Evolutionary conservation across 2,329 filamentous ascomycete genomes (phyloP), one percentile per base, ranked within the genome.

Genomic region (Penicillium corylophilum): DNA sequence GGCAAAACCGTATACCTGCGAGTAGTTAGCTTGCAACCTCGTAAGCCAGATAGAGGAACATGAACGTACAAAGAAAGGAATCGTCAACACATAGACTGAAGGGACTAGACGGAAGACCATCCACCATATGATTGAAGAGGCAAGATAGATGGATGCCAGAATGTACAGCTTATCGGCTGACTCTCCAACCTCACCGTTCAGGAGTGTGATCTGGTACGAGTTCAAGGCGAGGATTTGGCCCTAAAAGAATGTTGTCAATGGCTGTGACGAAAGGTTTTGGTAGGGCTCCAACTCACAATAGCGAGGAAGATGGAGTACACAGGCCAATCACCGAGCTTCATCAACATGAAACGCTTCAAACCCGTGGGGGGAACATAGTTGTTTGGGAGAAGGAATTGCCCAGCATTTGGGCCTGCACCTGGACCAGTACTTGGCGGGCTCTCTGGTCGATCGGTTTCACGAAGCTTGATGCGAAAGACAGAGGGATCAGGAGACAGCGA

Each of bases 131-230:
- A 83, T 66, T 0, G 83, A 85, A 5, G 80, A 77, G 24, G 73
- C 72, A 7, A 84, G 74, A 62, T 86, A 87, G 28, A 83, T 80
- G 12, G 74, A 78, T 0, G 82, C 82, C 42, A 85, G 80, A 48
- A 77, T 75, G 67, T 87, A 87, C 1, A 87, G 74, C 64, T 84
- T 82, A 33, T 74, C 68, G 2, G 83, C 81, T 6, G 78, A 78
- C 64, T 86, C 76, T 57, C 82, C 83, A 24, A 83, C 75, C 59
- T 84, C 79, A n/a, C 84, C 84, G 0, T 82, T 84, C 15, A 87
- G 75, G n/a, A 87, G 74, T 1, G 83, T 85, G 63, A 87, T 84
- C 63, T 87, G 85, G 71, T 86, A 86, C 0, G 82, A 85, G 67
- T 85, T 86, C 51, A 82, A 81, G 1, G 84, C 82, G 43, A 86